phyloP scores from a whole-genome alignment of 2,329 filamentous ascomycete genomes.

The Fusarium azukiicola region DNA sequence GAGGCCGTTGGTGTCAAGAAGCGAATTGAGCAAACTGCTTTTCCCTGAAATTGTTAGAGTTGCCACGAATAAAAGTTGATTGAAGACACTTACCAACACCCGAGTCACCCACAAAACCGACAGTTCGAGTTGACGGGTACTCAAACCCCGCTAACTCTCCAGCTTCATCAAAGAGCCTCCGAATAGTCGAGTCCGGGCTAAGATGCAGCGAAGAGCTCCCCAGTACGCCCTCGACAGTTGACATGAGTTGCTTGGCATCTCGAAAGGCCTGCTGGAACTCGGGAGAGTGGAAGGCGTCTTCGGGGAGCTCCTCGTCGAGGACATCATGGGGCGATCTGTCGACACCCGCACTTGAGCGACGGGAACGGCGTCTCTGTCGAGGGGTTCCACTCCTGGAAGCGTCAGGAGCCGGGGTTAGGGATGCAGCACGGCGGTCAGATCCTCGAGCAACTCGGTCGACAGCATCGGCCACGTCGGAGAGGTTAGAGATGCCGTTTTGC shows the following conservation, averaged over 20 bases:
- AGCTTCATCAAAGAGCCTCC: slow-evolving; percentile 59
- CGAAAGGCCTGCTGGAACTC: slow-evolving; percentile 60
- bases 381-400: slow-evolving; percentile 21
- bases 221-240: slow-evolving; percentile 57
- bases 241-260: slow-evolving; percentile 59
- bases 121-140: slow-evolving; percentile 63
- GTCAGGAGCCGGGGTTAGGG: slow-evolving; percentile 36
- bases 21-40: slow-evolving; percentile 72
- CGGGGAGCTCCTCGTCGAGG: slow-evolving; percentile 58
- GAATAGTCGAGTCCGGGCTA: slow-evolving; percentile 64
- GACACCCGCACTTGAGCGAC: slow-evolving; percentile 35
- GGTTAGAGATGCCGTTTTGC: slow-evolving; percentile 9
- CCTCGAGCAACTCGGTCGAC: slow-evolving; percentile 31
- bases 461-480: slow-evolving; percentile 25
- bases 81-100: slow-evolving; percentile 63
- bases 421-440: slow-evolving; percentile 24
- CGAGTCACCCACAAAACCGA: slow-evolving; percentile 72
- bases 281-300: slow-evolving; percentile 61
- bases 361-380: slow-evolving; percentile 19
- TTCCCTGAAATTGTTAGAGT: slow-evolving; percentile 60
- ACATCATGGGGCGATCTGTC: slow-evolving; percentile 47
- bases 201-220: slow-evolving; percentile 59
- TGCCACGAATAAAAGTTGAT: too few relatives aligned
- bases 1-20: slow-evolving; percentile 65
- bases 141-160: slow-evolving; percentile 60